Evolutionary conservation across 1,139 yeast species (phyloP), one percentile per base, ranked within the genome.

Genomic region (Entelexis paramagnoliae): DNA sequence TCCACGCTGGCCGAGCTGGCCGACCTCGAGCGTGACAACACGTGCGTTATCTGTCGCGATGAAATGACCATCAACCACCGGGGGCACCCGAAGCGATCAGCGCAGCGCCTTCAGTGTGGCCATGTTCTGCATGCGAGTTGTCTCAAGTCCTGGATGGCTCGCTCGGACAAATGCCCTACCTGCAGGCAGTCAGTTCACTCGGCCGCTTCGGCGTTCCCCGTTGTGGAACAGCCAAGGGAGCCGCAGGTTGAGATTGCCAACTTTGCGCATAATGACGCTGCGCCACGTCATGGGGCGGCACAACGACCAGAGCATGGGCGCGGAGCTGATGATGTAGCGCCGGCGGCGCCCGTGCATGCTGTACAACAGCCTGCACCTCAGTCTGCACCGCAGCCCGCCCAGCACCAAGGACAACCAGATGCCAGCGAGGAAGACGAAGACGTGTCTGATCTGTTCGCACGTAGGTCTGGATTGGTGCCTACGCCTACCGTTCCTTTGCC

Each of bases 51-150:
- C 40, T 87, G 96, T 66, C 77, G 94, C 46, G 95, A 86, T 57
- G 93, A 83, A 55, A 84, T 87, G 95, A 65, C 65, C 28, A 63
- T 64, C 5, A 58, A 48, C 11, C 4, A 63, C 64, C 69, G 69
- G 45, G 59, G 63, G 2, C 59, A 61, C 40, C 17, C 41, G 19
- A 74, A 89, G 55, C 70, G 73, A 52, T 73, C 69, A 45, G 95
- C 97, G 2, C 87, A 87, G 65, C 83, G 76, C 62, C 72, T 91
- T 51, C 73, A 72, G 1, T 91, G 99, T 70, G 83, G 85, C 19
- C 99, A 91, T 66, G 82, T 87, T 52, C 73, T 91, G 55, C 99
- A 91, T 65, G 72, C 83, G 70, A 91, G 95, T 2, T 91, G 98
- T 66, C 74, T 91, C 58, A 84, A 85, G 63, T 84, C 85, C 60